Conservation (phyloP, 2,329 filamentous ascomycete species). For the Dothistroma septosporum region DNA sequence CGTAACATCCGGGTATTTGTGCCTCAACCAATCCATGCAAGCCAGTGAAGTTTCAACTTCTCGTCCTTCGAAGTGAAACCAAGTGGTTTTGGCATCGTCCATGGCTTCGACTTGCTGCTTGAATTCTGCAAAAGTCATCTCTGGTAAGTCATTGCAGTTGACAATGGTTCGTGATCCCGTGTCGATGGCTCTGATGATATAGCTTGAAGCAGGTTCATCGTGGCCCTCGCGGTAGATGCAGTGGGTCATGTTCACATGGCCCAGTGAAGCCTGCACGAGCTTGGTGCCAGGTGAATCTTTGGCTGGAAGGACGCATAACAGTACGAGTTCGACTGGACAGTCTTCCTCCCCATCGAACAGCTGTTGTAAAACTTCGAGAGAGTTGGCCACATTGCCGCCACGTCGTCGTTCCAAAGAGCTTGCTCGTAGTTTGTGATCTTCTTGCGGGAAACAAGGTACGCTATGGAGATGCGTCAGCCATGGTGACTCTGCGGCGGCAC, state of each 20-base stretch:
- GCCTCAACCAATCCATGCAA: slow-evolving; percentile 9
- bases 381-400: slow-evolving; percentile 13
- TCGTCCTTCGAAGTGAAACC: slow-evolving; percentile 16
- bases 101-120: background rate
- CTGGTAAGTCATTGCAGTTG: slow-evolving; percentile 10
- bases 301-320: slow-evolving; percentile 4
- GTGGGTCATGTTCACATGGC: background rate
- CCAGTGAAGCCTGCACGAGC: background rate
- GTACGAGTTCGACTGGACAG: background rate
- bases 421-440: slow-evolving; percentile 13
- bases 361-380: slow-evolving; percentile 15
- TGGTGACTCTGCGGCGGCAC: background rate
- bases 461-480: background rate
- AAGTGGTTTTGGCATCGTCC: background rate
- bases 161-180: slow-evolving; percentile 12
- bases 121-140: slow-evolving; percentile 13
- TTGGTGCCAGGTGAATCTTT: background rate
- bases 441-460: slow-evolving; percentile 10
- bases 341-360: background rate
- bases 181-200: slow-evolving; percentile 7
- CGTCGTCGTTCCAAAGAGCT: slow-evolving; percentile 3
- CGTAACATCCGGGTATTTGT: background rate
- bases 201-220: slow-evolving; percentile 8
- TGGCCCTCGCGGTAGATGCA: slow-evolving; percentile 10
- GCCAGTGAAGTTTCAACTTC: slow-evolving; percentile 3